Conservation (phyloP, 2,329 filamentous ascomycete genomes). For the Zymoseptoria tritici region DNA sequence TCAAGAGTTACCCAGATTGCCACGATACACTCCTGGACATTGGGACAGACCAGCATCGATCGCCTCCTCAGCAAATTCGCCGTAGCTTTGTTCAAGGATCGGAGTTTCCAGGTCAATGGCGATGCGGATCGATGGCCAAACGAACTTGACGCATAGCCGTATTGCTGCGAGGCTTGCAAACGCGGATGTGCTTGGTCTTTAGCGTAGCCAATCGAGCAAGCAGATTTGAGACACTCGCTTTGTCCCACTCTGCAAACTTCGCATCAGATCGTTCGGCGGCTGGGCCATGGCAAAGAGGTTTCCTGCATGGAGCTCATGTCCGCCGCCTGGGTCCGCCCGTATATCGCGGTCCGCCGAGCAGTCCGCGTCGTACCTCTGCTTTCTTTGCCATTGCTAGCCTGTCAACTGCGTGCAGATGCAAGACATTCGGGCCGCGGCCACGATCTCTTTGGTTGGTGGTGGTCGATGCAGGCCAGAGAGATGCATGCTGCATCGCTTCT, state of each 20-base stretch:
- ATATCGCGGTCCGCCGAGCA: not conserved
- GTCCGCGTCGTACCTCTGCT: not conserved
- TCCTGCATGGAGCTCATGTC: conserved; percentile 1
- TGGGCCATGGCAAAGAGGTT: conserved; percentile 3
- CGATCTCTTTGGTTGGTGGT: conserved; percentile 3
- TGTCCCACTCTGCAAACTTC: conserved; percentile 26
- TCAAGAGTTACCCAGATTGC: not conserved
- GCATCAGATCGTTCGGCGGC: conserved; percentile 1
- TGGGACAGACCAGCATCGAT: not conserved
- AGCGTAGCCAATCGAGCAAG: conserved; percentile 10
- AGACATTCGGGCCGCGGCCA: conserved; percentile 7
- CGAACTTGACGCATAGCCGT: not conserved
- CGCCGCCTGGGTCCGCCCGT: not conserved
- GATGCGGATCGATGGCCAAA: not conserved
- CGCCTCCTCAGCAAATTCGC: not conserved
- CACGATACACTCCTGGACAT: not conserved
- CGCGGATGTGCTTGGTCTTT: conserved; percentile 11
- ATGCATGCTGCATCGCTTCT: not conserved
- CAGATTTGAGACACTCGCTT: conserved; percentile 20
- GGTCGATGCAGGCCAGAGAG: conserved; percentile 5
- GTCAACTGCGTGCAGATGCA: conserved; percentile 1
- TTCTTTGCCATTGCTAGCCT: conserved; percentile 4
- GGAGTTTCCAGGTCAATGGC: not conserved
- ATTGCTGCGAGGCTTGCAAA: conserved; percentile 10
- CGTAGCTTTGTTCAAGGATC: not conserved